phyloP scores from a whole-genome alignment of 2,329 filamentous ascomycete species.

The Paraconiothyrium brasiliense region DNA sequence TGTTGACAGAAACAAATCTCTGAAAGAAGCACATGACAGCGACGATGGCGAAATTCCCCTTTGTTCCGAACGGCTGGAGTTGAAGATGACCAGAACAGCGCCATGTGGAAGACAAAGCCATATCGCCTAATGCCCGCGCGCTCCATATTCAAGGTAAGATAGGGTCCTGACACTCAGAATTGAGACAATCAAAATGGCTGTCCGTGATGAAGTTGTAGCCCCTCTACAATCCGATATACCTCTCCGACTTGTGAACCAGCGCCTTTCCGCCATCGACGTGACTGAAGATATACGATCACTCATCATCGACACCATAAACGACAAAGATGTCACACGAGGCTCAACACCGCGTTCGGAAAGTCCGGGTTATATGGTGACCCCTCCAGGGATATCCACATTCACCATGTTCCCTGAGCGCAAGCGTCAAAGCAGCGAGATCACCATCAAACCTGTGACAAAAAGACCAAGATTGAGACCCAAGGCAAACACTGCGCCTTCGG shows the following conservation, averaged over 20 bases:
- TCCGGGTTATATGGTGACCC: constrained; percentile 10
- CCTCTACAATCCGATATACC: constrained; percentile 8
- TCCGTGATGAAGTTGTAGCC: constrained; percentile 14
- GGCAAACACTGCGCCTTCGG: constrained; percentile 33
- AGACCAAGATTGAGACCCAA: constrained; percentile 30
- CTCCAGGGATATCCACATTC: constrained; percentile 2
- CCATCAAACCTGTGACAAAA: constrained; percentile 7
- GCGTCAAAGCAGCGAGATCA: constrained; percentile 17
- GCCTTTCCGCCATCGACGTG: constrained; percentile 13
- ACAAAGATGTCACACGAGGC: constrained; percentile 12
- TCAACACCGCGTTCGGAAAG: constrained; percentile 8
- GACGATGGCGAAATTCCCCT: neutral
- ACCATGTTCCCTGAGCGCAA: constrained; percentile 13
- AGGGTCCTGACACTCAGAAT: neutral
- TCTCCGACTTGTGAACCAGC: constrained; percentile 2
- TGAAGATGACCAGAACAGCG: constrained; percentile 1
- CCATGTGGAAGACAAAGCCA: constrained; percentile 11
- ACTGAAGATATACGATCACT: constrained; percentile 21
- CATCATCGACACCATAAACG: constrained; percentile 24
- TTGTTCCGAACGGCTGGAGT: neutral
- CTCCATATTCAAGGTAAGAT: neutral
- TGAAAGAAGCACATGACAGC: neutral
- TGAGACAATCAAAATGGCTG: constrained; percentile 13
- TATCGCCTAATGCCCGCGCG: neutral
- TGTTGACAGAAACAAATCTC: neutral